phyloP scores from a whole-genome alignment of 257 asterid species.

The Misopates orontium region DNA sequence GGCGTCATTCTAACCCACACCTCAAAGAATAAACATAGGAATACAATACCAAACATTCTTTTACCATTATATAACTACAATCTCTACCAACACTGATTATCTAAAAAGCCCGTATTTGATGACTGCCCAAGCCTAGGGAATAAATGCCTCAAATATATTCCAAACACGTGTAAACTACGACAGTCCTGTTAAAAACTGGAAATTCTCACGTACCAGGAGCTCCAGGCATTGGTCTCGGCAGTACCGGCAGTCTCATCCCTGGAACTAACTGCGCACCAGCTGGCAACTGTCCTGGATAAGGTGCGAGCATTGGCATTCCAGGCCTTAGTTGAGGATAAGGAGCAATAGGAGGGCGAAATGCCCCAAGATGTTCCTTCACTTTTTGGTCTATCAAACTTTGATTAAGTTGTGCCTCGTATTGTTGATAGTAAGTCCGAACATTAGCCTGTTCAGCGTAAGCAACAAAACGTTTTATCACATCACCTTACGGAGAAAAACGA shows the following conservation, averaged over 20 bases:
- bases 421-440: conserved; percentile 86
- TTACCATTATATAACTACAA: no score
- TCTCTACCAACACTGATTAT: no score
- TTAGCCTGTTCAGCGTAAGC: conserved; percentile 56
- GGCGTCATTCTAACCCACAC: no score
- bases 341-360: conserved; percentile 71
- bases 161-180: conserved; percentile 10
- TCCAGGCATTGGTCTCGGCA: conserved; percentile 83
- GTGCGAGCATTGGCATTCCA: conserved; percentile 61
- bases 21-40: no score
- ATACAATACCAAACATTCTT: no score
- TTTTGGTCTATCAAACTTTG: conserved; percentile 94
- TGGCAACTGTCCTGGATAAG: conserved; percentile 62
- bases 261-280: conserved; percentile 44
- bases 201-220: conserved; percentile 49
- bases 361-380: conserved; percentile 94
- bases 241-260: conserved; percentile 71
- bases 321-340: conserved; percentile 69
- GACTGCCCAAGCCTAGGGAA: no score
- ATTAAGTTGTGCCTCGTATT: conserved; percentile 91
- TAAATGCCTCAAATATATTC: neutral
- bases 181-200: neutral
- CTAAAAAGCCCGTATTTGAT: no score
- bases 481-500: neutral
- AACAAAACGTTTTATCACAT: neutral